Evolutionary conservation across 495 filamentous ascomycete species (phyloP), one percentile per base, ranked within the genome.

Genomic region (Tuber microsphaerosporum): DNA sequence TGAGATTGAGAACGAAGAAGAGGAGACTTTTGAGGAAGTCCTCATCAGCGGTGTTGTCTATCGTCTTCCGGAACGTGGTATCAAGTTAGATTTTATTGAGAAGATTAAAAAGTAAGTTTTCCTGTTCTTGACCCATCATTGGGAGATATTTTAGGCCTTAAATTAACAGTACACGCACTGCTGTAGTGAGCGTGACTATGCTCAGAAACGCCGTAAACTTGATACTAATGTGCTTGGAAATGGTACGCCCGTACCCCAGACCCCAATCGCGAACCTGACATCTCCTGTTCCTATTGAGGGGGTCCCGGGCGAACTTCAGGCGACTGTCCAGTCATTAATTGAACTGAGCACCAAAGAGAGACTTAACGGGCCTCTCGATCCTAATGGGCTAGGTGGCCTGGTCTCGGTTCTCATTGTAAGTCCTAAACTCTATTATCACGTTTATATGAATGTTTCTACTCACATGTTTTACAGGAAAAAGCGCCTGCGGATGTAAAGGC

Each of bases 51-150:
- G 90, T 37, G 86, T 89, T 19, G 85, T 90, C 45, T 92, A 91
- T 83, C 87, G 88, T 70, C 84, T 97, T 51, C 89, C 91, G 0
- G 91, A 90, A 79, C 86, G 86, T 77, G 92, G 92, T 48, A 88
- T 97, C 84, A 91, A 92, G 83, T 85, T 91, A 20, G 91, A 96
- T 81, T 97, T 97, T 78, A 77, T 83, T 26, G 81, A 83, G 45
- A 81, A 81, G 61, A 73, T 83, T 22, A 81, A 83, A 69, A 76
- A 74, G 75, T 80, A 71, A 76, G 77, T 77, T 69, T 75, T 75
- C 31, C 26, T 65, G 56, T 26, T 65, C 56, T 7, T 65, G 26
- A 6, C 31, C 56, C 56, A 65, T 34, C 26, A 19, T 65, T 65
- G n/a, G 12, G 56, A 34, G 56, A 34, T 65, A 17, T 65, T 31